Base-by-base conservation (phyloP, 768 basidiomycete species). In the Termitomyces sp. region DNA sequence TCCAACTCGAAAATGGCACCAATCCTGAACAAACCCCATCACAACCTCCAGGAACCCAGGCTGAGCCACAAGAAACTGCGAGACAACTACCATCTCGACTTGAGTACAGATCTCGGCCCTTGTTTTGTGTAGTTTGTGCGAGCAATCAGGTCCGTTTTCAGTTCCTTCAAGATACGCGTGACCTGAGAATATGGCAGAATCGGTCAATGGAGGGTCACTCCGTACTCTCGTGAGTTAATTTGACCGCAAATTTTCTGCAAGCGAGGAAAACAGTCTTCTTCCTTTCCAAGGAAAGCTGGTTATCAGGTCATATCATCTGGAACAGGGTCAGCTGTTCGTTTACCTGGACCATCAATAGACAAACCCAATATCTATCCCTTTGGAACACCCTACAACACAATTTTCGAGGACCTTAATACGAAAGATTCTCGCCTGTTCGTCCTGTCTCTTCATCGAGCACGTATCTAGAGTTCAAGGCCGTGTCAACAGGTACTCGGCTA, bases 111-210 rank as follows among this genome's bases (percentile, higher is more conserved):
- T 76, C 81, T 11, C 80, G 91, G 11, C 94, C 93, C 2, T 71
- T 97, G 50, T 98, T 98, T 77, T 98, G 97, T 70, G 93, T 99
- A 9, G 97, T 98, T 37, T 99, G 97, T 71, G 96, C 97, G n/a
- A 98, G 94, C 70, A 99, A 99, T 71, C 94, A 98, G 79, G 96
- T 92, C 72, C 62, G 85, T 76, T 32, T 45, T 48, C 60, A 61
- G 46, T 64, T 54, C 50, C 52, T n/a, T 55, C 34, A 31, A 48
- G 31, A 36, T 54, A 53, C n/a, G 52, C 61, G 60, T 56, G 63
- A 69, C 48, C 65, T 61, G 64, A 69, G 43, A 66, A 67, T 51
- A 59, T 60, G 31, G 5, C 66, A 97, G 95, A 97, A 97, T 71
- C 88, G 96, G 52, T 96, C 95, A 1, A 99, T 99, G 97, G 97